Base-by-base conservation (phyloP, 2,329 filamentous ascomycete genomes). In the Rhynchosporium secalis region DNA sequence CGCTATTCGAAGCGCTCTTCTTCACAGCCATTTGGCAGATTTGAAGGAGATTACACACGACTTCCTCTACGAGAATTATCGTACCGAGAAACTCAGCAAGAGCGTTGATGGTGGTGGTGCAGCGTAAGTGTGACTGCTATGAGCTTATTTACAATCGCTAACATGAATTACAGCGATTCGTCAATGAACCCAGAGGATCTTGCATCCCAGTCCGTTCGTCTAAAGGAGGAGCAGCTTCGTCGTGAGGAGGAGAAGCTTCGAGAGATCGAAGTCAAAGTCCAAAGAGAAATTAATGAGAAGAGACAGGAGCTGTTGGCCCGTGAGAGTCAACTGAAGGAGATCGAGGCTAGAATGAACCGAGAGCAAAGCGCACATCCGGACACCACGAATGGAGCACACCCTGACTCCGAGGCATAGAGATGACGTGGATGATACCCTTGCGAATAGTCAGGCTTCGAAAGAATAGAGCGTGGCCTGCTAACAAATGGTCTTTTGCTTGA, bases 41-140 rank as follows among this genome's bases (percentile, higher is more conserved):
- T 81, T 99, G 74, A 99, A 99, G 87, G 95, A 99, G 79, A 99
- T 99, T 76, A 99, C 95, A 58, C 95, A 99, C 79, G 95, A 99
- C 79, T 99, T 99, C 88, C 83, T 99, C 68, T 99, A 99, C 81
- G 95, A 99, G 78, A 99, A 99, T 82, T 99, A 99, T 86, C 92
- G 95, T 92, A 99, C 95, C 75, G 95, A 99, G 90, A 98, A 98
- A 84, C 90, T 99, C 73, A 96, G 91, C 83, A 99, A 98, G 91
- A 97, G 92, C 77, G 95, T 99, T 72, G 93, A 97, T 76, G 91
- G 91, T 77, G 90, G 91, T 79, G 84, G 87, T 79, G 86, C 87
- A 85, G 86, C 87, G 92, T 96, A 90, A 72, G 92, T 92, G 64
- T 8, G 36, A 15, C 57, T 48, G 20, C 58, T 47, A 45, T 3